phyloP scores from a whole-genome alignment of 768 basidiomycete genomes.

The Mycena kentingensis region DNA sequence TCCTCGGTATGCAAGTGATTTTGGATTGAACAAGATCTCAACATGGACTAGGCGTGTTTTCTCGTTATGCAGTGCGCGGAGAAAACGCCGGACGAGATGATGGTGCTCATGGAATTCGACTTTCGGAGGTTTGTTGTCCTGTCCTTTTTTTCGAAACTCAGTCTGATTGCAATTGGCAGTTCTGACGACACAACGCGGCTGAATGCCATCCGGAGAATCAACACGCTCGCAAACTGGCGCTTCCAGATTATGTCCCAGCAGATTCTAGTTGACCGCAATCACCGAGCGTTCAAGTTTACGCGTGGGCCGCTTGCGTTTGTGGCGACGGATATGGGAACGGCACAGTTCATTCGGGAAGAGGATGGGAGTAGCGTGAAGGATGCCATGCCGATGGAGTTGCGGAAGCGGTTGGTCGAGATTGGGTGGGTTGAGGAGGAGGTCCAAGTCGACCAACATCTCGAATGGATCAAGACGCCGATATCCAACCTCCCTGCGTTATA shows the following conservation, averaged over 20 bases:
- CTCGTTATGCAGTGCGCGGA: slow-evolving; percentile 75
- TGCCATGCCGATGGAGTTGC: slow-evolving; percentile 63
- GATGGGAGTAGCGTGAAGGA: slow-evolving; percentile 51
- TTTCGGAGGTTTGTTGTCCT: slow-evolving; percentile 47
- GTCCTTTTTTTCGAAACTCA: neutral
- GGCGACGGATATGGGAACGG: slow-evolving; percentile 73
- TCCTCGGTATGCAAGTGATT: slow-evolving; percentile 52
- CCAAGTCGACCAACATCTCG: slow-evolving; percentile 54
- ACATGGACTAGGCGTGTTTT: slow-evolving; percentile 52
- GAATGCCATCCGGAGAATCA: slow-evolving; percentile 56
- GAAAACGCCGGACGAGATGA: slow-evolving; percentile 51
- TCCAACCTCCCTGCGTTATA: slow-evolving; percentile 62
- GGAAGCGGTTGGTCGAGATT: slow-evolving; percentile 67
- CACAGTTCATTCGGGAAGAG: slow-evolving; percentile 55
- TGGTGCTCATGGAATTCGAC: slow-evolving; percentile 54
- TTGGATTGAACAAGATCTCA: neutral
- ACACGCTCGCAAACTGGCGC: slow-evolving; percentile 63
- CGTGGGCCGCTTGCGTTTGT: slow-evolving; percentile 74
- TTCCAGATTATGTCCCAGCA: slow-evolving; percentile 68
- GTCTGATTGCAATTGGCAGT: slow-evolving; percentile 35
- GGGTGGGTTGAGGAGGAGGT: slow-evolving; percentile 71
- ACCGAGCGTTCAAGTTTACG: slow-evolving; percentile 71
- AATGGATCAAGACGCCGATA: slow-evolving; percentile 65
- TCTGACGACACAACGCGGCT: slow-evolving; percentile 49
- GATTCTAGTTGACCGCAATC: slow-evolving; percentile 58